Evolutionary conservation across 352 stramenopile genomes (phyloP).

Genomic region (Pythium dissimile): DNA sequence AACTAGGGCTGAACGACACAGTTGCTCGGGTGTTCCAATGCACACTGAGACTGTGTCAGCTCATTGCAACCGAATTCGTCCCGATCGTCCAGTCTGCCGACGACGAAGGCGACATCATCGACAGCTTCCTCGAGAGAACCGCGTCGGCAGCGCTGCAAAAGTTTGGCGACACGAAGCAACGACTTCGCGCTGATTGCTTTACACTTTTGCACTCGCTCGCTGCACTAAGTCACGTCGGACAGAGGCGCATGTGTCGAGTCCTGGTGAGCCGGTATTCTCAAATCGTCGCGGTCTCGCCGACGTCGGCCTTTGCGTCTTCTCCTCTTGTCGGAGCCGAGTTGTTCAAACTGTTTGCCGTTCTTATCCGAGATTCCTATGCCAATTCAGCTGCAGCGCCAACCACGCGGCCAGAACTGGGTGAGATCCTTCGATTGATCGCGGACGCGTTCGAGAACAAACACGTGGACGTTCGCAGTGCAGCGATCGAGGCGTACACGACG

Average conservation of each 20-base stretch:
- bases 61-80: slow-evolving; percentile 70
- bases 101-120: slow-evolving; percentile 37
- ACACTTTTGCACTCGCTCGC: slow-evolving; percentile 65
- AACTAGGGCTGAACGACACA: slow-evolving; percentile 71
- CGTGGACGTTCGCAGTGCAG: slow-evolving; percentile 71
- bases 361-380: slow-evolving; percentile 35
- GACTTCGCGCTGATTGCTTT: slow-evolving; percentile 66
- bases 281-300: slow-evolving; percentile 23
- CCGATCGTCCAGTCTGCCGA: slow-evolving; percentile 37
- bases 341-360: slow-evolving; percentile 59
- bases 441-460: slow-evolving; percentile 79
- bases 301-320: slow-evolving; percentile 35
- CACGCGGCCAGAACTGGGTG: slow-evolving; percentile 26
- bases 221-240: slow-evolving; percentile 48
- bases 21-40: slow-evolving; percentile 80
- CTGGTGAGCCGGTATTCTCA: slow-evolving; percentile 57
- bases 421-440: slow-evolving; percentile 46
- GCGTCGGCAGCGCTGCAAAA: slow-evolving; percentile 65
- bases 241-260: slow-evolving; percentile 61
- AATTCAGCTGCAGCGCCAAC: neutral
- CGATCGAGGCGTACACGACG: slow-evolving; percentile 56
- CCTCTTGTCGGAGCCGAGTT: slow-evolving; percentile 53
- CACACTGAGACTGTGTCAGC: slow-evolving; percentile 62
- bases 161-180: slow-evolving; percentile 74
- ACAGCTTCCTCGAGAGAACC: slow-evolving; percentile 60